Evolutionary conservation across 345 rosid genomes (phyloP), one percentile per base, ranked within the genome.

Genomic region (Brassica nigra): DNA sequence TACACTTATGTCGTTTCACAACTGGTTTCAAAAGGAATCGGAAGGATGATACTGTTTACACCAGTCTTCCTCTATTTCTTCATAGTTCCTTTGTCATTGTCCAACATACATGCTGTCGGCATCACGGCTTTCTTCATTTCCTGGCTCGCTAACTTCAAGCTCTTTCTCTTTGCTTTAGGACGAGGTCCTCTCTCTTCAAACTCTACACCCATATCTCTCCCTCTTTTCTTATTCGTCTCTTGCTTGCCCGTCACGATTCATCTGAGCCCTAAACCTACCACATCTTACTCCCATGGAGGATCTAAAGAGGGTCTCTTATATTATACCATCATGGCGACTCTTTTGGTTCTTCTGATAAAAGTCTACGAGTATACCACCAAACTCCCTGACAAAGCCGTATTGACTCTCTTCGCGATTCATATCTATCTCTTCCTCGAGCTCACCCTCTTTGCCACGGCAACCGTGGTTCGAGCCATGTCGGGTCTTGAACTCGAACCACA

Each of bases 81-180:
- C 20, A 78, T 76, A 33, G 81, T 88, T 61, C 89, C 91, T 47
- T 85, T 86, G 4, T 39, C 64, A 8, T 77, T 84, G 14, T 52
- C 71, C 68, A 78, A 86, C 0, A 14, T 78, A 0, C 78, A 85
- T 29, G 73, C 86, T 0, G 44, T 76, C 0, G 90, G 88, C 30
- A 16, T 55, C 68, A 85, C 90, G 0, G 78, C 82, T 1, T 88
- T 88, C 66, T 83, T 84, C 82, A 59, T 86, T 44, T 62, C 83
- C 31, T 88, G 93, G 90, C 89, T 89, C 20, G 88, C 86, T 5
- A 88, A 84, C 63, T 90, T 90, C 86, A 88, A 88, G 80, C 83
- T 90, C 74, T 61, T 87, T 15, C 86, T 87, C 68, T 86, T 90
- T 30, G 88, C 90, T 54, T 83, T 87, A 4, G 85, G 77, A 4